Conservation (phyloP, 495 filamentous ascomycete genomes). For the Parathielavia hyrcaniae region DNA sequence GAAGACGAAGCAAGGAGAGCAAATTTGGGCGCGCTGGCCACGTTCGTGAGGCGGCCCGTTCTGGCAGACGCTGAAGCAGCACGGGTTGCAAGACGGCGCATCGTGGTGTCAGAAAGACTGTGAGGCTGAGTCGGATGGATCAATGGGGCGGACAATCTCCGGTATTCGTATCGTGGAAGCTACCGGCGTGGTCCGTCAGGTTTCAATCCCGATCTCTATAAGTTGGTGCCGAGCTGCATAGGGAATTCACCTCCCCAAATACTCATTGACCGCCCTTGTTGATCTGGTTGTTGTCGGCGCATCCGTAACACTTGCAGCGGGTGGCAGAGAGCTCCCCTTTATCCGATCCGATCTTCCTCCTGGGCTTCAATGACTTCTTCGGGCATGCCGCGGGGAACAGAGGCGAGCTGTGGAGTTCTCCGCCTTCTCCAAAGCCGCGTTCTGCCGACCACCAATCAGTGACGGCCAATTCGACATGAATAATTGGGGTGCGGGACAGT, state of each 20-base stretch:
- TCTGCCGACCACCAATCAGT: conserved; percentile 22
- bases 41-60: conserved; percentile 21
- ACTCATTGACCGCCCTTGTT: too few species aligned
- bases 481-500: conserved; percentile 8
- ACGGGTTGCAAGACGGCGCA: conserved; percentile 41
- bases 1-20: conserved; percentile 20
- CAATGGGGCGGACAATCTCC: not conserved
- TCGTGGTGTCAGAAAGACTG: conserved; percentile 16
- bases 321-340: conserved; percentile 13
- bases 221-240: conserved; percentile 10
- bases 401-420: conserved; percentile 9
- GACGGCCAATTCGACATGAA: not conserved
- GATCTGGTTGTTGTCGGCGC: not conserved
- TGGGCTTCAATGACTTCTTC: not conserved
- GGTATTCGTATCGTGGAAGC: not conserved
- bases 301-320: not conserved
- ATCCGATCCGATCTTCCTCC: conserved; percentile 16
- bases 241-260: conserved; percentile 8
- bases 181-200: not conserved
- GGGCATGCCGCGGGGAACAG: conserved; percentile 11
- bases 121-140: not conserved
- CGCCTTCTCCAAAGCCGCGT: conserved; percentile 20
- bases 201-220: conserved; percentile 2
- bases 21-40: conserved; percentile 19
- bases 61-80: conserved; percentile 29